phyloP scores from a whole-genome alignment of 345 rosid species.

The Balakata baccata region DNA sequence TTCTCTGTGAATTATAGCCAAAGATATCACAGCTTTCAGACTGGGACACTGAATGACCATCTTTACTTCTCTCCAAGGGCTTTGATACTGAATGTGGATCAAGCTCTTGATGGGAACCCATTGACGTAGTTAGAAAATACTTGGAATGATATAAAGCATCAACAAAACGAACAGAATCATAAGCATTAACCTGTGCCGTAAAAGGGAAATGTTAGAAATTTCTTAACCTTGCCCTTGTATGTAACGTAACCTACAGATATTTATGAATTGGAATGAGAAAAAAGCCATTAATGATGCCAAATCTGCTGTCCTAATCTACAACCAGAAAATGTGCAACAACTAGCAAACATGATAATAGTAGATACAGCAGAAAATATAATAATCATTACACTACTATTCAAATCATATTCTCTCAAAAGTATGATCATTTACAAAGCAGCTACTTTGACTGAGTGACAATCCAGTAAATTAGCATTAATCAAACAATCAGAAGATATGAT shows the following conservation, averaged over 20 bases:
- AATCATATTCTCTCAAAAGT: not conserved
- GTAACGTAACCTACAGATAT: not conserved
- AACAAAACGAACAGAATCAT: slow-evolving; percentile 59
- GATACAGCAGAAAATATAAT: not conserved
- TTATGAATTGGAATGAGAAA: not conserved
- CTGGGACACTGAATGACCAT: slow-evolving; percentile 23
- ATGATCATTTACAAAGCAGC: not conserved
- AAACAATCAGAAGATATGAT: not conserved
- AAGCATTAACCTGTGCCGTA: slow-evolving; percentile 66
- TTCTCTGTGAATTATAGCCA: slow-evolving; percentile 29
- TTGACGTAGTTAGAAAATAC: slow-evolving; percentile 54
- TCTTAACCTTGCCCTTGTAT: not conserved
- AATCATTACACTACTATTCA: not conserved
- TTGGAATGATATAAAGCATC: slow-evolving; percentile 79
- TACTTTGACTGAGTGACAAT: not conserved
- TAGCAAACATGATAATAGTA: not conserved
- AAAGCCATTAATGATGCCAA: not conserved
- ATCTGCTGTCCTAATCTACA: not conserved
- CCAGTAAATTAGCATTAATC: not conserved
- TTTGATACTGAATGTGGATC: slow-evolving; percentile 31
- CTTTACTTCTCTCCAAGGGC: slow-evolving; percentile 32
- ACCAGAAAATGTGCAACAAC: not conserved
- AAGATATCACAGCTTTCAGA: slow-evolving; percentile 30
- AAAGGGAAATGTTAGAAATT: not conserved
- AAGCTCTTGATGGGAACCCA: slow-evolving; percentile 31